Evolutionary conservation across 2,329 filamentous ascomycete genomes (phyloP).

Genomic region (Ilyonectria robusta): DNA sequence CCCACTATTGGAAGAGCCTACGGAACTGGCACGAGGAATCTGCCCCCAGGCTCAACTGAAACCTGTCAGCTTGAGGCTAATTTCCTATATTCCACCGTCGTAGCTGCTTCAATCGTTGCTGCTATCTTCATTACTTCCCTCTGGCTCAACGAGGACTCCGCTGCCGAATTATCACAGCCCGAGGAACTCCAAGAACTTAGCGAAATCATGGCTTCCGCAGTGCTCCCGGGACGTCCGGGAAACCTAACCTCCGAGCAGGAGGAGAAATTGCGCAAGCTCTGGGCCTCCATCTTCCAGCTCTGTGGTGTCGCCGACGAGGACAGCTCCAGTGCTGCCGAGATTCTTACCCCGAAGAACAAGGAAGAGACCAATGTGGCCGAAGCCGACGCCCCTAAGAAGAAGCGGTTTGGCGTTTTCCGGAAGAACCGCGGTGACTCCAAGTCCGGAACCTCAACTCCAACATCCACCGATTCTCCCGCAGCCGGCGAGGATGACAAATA

Average conservation of each 20-base stretch:
- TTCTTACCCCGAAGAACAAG: conserved; percentile 36
- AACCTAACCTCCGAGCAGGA: conserved; percentile 93
- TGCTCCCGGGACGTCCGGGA: conserved; percentile 80
- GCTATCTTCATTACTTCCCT: conserved; percentile 33
- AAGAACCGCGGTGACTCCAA: conserved; percentile 67
- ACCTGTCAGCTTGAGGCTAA: conserved; percentile 36
- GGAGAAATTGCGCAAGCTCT: conserved; percentile 88
- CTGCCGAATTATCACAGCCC: conserved; percentile 7
- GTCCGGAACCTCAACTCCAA: conserved; percentile 52
- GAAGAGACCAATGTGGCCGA: conserved; percentile 45
- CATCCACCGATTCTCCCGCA: conserved; percentile 58
- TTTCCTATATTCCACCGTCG: conserved; percentile 31
- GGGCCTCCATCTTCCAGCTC: conserved; percentile 82
- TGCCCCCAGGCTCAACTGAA: conserved; percentile 16
- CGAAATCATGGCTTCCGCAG: conserved; percentile 57
- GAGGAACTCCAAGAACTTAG: conserved; percentile 35
- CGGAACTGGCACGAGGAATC: conserved; percentile 16
- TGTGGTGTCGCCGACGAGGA: conserved; percentile 70
- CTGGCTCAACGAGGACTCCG: conserved; percentile 29
- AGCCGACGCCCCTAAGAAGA: conserved; percentile 79
- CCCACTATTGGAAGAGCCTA: conserved; percentile 22
- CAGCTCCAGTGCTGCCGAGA: conserved; percentile 43
- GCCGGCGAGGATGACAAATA: conserved; percentile 87
- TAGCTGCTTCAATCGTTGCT: conserved; percentile 32
- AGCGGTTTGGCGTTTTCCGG: conserved; percentile 78